phyloP scores from a whole-genome alignment of 805 yeast genomes.

The Scheffersomyces coipomensis region DNA sequence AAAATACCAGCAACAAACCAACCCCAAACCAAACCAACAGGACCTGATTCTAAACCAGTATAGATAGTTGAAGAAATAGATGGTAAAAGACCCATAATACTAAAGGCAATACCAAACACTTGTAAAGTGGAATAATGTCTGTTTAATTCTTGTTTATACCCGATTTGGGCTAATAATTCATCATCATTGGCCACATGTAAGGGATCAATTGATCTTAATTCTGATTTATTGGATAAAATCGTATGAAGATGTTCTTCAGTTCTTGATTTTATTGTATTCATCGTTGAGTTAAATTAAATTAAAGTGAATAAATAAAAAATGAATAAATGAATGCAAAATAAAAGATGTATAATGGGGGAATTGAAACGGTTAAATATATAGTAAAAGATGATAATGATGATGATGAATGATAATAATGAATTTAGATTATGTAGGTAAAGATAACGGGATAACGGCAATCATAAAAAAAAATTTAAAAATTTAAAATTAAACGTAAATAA shows the following conservation, averaged over 20 bases:
- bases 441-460: too few relatives aligned
- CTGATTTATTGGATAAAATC: conserved; percentile 12
- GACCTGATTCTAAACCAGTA: conserved; percentile 59
- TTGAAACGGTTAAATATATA: too few relatives aligned
- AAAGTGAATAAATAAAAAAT: too few relatives aligned
- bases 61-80: conserved; percentile 57
- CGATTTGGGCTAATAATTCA: conserved; percentile 49
- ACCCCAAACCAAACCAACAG: conserved; percentile 69
- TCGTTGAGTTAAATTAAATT: too few relatives aligned
- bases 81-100: conserved; percentile 71
- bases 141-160: conserved; percentile 66
- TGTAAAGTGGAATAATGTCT: conserved; percentile 61
- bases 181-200: conserved; percentile 14
- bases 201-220: conserved; percentile 18
- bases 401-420: too few relatives aligned
- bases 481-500: too few relatives aligned
- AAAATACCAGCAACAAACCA: conserved; percentile 62
- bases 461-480: too few relatives aligned
- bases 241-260: conserved; percentile 8
- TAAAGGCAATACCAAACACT: conserved; percentile 69
- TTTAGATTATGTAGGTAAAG: too few relatives aligned
- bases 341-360: too few relatives aligned
- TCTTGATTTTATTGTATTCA: conserved; percentile 8
- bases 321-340: too few relatives aligned
- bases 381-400: too few relatives aligned